Conservation (phyloP, 345 rosid species). For the Crucihimalaya himalaica region DNA sequence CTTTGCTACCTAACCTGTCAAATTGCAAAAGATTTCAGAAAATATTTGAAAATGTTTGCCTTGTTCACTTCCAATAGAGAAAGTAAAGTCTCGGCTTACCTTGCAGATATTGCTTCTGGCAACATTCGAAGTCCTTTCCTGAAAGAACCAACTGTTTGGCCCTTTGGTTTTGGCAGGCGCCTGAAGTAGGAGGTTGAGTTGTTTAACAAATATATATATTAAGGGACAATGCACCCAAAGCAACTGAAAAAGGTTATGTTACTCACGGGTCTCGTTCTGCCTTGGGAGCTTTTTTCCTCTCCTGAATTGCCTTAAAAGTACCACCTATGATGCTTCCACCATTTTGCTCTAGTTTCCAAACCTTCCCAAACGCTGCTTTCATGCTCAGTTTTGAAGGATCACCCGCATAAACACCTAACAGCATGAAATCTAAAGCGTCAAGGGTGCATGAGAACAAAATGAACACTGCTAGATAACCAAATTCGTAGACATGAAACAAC, state of each 20-base stretch:
- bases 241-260: constrained; percentile 25
- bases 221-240: constrained; percentile 16
- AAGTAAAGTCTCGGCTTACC: constrained; percentile 42
- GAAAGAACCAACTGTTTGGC: constrained; percentile 95
- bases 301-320: constrained; percentile 74
- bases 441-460: neutral
- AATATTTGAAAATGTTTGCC: neutral
- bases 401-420: constrained; percentile 91
- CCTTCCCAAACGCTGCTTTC: constrained; percentile 97
- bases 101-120: constrained; percentile 81
- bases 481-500: neutral
- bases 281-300: constrained; percentile 65
- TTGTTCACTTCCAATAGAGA: constrained; percentile 8
- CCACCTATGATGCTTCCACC: constrained; percentile 92
- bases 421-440: neutral
- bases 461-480: neutral
- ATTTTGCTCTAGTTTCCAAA: constrained; percentile 89
- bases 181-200: constrained; percentile 46
- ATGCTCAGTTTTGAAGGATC: constrained; percentile 89
- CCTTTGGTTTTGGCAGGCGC: constrained; percentile 85
- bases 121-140: constrained; percentile 84
- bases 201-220: neutral
- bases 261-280: constrained; percentile 80
- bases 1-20: constrained; percentile 78
- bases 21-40: neutral